Conservation (phyloP, 2,329 filamentous ascomycete species). For the Ceratocystis ficicola region DNA sequence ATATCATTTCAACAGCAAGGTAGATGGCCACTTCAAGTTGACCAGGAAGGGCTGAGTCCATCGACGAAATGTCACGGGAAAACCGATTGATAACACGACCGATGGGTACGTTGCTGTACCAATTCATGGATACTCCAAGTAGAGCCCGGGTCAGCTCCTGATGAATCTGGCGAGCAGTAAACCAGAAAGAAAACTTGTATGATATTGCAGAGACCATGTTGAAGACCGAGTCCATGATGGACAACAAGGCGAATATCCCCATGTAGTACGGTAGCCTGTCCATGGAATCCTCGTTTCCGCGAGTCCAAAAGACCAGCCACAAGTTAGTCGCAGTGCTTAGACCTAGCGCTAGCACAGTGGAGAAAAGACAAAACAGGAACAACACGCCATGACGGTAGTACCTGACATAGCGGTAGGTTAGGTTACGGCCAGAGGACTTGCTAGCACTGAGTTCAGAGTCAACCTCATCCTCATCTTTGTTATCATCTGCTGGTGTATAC, state of each 20-base stretch:
- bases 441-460: slow-evolving; percentile 21
- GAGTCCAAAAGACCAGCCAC: slow-evolving; percentile 40
- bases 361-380: slow-evolving; percentile 11
- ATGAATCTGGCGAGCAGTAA: slow-evolving; percentile 43
- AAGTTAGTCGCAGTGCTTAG: slow-evolving; percentile 24
- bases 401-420: slow-evolving; percentile 33
- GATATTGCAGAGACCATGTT: slow-evolving; percentile 35
- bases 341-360: slow-evolving; percentile 17
- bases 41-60: slow-evolving; percentile 38
- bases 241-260: slow-evolving; percentile 39
- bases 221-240: slow-evolving; percentile 34
- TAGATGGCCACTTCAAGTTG: slow-evolving; percentile 37
- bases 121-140: slow-evolving; percentile 43
- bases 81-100: slow-evolving; percentile 45
- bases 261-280: slow-evolving; percentile 41
- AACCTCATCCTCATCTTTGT: slow-evolving; percentile 18
- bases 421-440: slow-evolving; percentile 20
- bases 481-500: not conserved
- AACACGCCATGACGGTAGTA: slow-evolving; percentile 26
- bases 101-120: slow-evolving; percentile 44
- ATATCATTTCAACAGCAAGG: slow-evolving; percentile 33
- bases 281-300: slow-evolving; percentile 29
- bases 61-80: slow-evolving; percentile 44
- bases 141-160: slow-evolving; percentile 40
- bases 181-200: slow-evolving; percentile 46